Evolutionary conservation across 805 yeast species (phyloP).

Genomic region (Candida gorgasii): DNA sequence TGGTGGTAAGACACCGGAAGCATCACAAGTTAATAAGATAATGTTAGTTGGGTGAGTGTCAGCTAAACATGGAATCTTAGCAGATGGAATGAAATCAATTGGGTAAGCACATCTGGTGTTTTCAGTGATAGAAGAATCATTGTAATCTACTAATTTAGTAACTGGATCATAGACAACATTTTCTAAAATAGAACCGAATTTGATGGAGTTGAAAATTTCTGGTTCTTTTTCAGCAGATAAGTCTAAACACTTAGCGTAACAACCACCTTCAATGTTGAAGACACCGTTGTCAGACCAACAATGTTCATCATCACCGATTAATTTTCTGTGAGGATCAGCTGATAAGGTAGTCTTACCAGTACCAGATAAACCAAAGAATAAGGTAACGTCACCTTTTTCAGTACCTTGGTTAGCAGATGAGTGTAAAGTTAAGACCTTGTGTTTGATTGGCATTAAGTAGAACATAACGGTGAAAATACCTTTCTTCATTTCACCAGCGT

Average conservation of each 20-base stretch:
- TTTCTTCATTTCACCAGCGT: constrained; percentile 99
- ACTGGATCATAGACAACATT: constrained; percentile 82
- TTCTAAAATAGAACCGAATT: constrained; percentile 92
- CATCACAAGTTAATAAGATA: constrained; percentile 92
- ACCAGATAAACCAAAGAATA: constrained; percentile 96
- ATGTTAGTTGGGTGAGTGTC: constrained; percentile 90
- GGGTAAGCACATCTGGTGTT: constrained; percentile 99
- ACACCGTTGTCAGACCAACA: constrained; percentile 99
- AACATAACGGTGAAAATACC: constrained; percentile 99
- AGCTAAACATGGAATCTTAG: constrained; percentile 92
- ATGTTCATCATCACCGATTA: constrained; percentile 99
- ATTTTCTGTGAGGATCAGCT: constrained; percentile 90
- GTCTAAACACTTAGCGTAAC: constrained; percentile 97
- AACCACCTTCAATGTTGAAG: constrained; percentile 99
- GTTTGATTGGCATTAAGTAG: constrained; percentile 94
- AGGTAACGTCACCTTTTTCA: constrained; percentile 79
- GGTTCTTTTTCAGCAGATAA: constrained; percentile 92
- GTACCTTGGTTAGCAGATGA: constrained; percentile 93
- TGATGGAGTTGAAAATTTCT: constrained; percentile 92
- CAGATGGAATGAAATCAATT: constrained; percentile 93
- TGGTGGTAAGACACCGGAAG: constrained; percentile 97
- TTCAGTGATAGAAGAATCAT: constrained; percentile 81
- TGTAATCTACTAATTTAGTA: constrained; percentile 83
- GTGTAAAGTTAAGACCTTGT: constrained; percentile 89
- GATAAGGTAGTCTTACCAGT: constrained; percentile 97